Conservation (phyloP, 2,329 filamentous ascomycete species). For the Xylaria sp. region DNA sequence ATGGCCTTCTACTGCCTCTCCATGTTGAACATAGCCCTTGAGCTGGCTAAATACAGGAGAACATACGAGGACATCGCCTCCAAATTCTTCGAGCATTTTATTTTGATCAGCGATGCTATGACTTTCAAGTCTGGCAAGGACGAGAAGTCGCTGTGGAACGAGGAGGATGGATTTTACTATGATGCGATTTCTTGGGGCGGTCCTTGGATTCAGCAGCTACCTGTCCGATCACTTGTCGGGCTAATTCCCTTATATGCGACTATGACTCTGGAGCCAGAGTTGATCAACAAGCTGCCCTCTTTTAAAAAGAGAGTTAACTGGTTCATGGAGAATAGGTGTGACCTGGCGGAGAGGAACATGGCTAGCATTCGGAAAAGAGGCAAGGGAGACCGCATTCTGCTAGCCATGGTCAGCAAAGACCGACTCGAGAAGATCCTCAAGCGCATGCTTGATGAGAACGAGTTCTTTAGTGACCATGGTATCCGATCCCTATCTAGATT, state of each 20-base stretch:
- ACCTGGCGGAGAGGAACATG: conserved; percentile 91
- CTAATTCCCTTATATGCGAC: conserved; percentile 93
- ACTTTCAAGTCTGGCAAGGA: conserved; percentile 75
- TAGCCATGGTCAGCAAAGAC: conserved; percentile 92
- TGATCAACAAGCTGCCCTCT: conserved; percentile 87
- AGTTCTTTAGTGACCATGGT: conserved; percentile 89
- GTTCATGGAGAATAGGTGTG: conserved; percentile 88
- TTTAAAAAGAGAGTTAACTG: conserved; percentile 94
- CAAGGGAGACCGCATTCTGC: conserved; percentile 84
- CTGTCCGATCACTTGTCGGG: conserved; percentile 88
- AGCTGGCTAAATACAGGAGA: conserved; percentile 91
- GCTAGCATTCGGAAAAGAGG: conserved; percentile 89
- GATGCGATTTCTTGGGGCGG: conserved; percentile 97
- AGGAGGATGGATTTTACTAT: conserved; percentile 97
- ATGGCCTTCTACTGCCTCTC: conserved; percentile 97
- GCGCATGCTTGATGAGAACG: conserved; percentile 91
- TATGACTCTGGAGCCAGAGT: conserved; percentile 88
- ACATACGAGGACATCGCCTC: conserved; percentile 97
- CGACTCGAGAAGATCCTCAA: conserved; percentile 87
- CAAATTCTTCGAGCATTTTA: conserved; percentile 99
- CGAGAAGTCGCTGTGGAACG: conserved; percentile 92
- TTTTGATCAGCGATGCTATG: conserved; percentile 98
- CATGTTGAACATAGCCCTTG: conserved; percentile 96
- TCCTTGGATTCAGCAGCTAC: conserved; percentile 90
- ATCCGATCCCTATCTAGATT: conserved; percentile 91